A percentile compares a stretch with the other conserved stretches of the same genome.
Evolutionary conservation across 2,329 filamentous ascomycete genomes (phyloP).

Genomic region (Penicillium sp.): DNA sequence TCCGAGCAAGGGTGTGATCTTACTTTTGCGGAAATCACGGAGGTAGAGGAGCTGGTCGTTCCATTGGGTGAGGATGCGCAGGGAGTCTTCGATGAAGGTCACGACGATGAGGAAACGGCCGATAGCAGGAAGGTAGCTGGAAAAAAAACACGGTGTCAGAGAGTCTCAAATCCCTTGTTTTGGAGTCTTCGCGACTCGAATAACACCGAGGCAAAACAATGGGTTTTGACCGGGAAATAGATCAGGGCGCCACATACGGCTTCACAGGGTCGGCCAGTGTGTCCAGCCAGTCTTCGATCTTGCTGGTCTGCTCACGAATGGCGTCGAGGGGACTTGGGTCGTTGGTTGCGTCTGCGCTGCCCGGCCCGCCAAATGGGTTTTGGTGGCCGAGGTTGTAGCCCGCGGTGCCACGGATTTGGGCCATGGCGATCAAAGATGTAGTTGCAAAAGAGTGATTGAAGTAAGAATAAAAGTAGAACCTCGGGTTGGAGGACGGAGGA

Average conservation of each 20-base stretch:
- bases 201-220: not conserved
- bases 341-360: constrained; percentile 60
- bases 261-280: constrained; percentile 86
- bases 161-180: constrained; percentile 22
- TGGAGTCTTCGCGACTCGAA: not conserved
- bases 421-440: constrained; percentile 37
- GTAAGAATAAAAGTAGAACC: constrained; percentile 7
- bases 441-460: not conserved
- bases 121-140: constrained; percentile 87
- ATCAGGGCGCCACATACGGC: constrained; percentile 67
- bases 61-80: constrained; percentile 98
- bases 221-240: constrained; percentile 1
- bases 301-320: constrained; percentile 93
- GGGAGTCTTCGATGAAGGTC: constrained; percentile 94
- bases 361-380: constrained; percentile 68
- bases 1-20: constrained; percentile 36
- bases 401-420: constrained; percentile 66
- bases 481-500: constrained; percentile 3
- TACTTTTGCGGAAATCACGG: constrained; percentile 90
- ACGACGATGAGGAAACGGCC: constrained; percentile 97
- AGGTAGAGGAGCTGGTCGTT: constrained; percentile 91
- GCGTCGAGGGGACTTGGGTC: constrained; percentile 81
- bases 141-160: constrained; percentile 35
- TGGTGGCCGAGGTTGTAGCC: constrained; percentile 81
- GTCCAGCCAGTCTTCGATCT: constrained; percentile 94